Evolutionary conservation across 2,329 filamentous ascomycete genomes (phyloP).

Genomic region (Aspergillus clavatus): DNA sequence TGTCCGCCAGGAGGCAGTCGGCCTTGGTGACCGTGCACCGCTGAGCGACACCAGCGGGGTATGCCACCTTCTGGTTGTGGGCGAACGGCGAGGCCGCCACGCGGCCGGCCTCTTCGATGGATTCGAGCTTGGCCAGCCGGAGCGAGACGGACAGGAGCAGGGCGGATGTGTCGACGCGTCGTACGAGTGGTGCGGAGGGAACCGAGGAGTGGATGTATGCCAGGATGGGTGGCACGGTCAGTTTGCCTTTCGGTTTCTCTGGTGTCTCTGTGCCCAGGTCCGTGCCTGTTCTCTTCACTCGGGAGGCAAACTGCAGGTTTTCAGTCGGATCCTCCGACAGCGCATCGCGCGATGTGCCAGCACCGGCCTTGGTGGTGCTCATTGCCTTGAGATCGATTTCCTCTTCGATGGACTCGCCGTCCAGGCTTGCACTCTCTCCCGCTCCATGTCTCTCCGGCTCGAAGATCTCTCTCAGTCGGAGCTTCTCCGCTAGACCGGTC

Average conservation of each 20-base stretch:
- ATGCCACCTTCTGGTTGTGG: slow-evolving; percentile 73
- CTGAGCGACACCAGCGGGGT: slow-evolving; percentile 73
- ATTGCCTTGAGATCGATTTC: slow-evolving; percentile 52
- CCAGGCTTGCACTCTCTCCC: slow-evolving; percentile 35
- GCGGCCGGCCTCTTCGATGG: slow-evolving; percentile 58
- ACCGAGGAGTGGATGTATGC: slow-evolving; percentile 67
- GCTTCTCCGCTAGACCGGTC: slow-evolving; percentile 69
- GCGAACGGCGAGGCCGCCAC: slow-evolving; percentile 66
- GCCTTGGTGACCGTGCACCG: slow-evolving; percentile 75
- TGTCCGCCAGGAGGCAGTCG: slow-evolving; percentile 80
- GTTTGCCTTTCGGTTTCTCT: slow-evolving; percentile 17
- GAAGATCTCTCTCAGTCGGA: slow-evolving; percentile 66
- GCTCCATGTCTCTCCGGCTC: slow-evolving; percentile 41
- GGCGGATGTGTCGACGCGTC: slow-evolving; percentile 81
- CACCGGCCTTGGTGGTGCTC: slow-evolving; percentile 48
- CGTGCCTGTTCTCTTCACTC: slow-evolving; percentile 22
- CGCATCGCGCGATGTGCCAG: slow-evolving; percentile 10
- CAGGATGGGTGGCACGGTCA: slow-evolving; percentile 66
- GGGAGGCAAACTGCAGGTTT: slow-evolving; percentile 22
- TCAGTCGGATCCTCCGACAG: slow-evolving; percentile 1
- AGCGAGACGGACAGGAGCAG: slow-evolving; percentile 78
- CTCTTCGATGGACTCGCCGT: slow-evolving; percentile 45
- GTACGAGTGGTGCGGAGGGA: slow-evolving; percentile 61
- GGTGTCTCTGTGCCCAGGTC: slow-evolving; percentile 1
- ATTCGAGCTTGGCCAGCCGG: slow-evolving; percentile 73